Conservation (phyloP, 257 asterid genomes). For the Solanum lignicaule region DNA sequence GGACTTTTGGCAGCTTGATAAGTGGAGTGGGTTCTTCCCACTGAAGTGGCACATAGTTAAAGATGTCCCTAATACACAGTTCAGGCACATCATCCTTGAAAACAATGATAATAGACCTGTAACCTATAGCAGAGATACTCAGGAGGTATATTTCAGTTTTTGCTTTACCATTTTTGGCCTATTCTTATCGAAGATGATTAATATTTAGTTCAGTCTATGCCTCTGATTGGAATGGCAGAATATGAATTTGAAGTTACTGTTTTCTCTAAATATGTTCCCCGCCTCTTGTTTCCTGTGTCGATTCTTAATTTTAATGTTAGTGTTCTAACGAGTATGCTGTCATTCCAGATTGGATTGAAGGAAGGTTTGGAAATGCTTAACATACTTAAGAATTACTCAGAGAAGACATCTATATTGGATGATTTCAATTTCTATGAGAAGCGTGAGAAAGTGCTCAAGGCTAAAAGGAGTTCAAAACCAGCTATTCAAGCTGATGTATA, state of each 20-base stretch:
- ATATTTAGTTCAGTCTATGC: not conserved
- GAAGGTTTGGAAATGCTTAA: conserved; percentile 71
- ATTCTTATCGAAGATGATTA: not conserved
- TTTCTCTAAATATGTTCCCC: not conserved
- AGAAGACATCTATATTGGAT: conserved; percentile 46
- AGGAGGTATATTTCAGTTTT: conserved; percentile 40
- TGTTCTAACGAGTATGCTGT: not conserved
- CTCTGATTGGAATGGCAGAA: not conserved
- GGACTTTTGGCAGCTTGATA: conserved; percentile 90
- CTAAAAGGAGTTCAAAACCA: conserved; percentile 22
- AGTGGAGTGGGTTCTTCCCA: conserved; percentile 85
- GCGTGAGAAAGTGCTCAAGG: conserved; percentile 50
- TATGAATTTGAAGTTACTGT: not conserved
- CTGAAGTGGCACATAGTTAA: conserved; percentile 84
- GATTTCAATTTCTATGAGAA: conserved; percentile 64
- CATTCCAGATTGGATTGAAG: conserved; percentile 45
- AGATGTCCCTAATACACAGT: conserved; percentile 51
- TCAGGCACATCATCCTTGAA: conserved; percentile 62
- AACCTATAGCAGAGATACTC: conserved; percentile 74
- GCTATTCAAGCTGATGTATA: conserved; percentile 13
- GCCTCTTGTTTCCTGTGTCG: not conserved
- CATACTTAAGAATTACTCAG: conserved; percentile 57
- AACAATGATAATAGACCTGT: conserved; percentile 64
- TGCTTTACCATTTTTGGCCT: not conserved
- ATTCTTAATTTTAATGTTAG: not conserved